phyloP scores from a whole-genome alignment of 257 asterid genomes.

The Salvia rosmarinus region DNA sequence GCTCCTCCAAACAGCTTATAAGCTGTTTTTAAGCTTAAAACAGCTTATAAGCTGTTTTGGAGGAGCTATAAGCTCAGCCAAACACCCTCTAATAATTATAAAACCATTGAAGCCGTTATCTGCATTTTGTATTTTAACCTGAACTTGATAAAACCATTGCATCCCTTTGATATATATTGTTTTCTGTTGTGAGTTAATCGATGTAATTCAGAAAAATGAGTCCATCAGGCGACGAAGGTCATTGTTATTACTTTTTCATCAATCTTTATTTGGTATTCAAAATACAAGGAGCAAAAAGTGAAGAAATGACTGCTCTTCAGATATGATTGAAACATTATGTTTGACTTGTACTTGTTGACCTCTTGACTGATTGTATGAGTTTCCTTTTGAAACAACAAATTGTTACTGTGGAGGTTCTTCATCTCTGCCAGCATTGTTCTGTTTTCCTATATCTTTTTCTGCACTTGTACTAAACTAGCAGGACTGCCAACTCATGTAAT shows the following conservation, averaged over 20 bases:
- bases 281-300: not conserved
- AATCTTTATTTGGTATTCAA: not conserved
- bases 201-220: too few species aligned
- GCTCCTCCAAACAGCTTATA: too few species aligned
- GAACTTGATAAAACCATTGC: too few species aligned
- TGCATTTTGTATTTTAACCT: too few species aligned
- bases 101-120: too few species aligned
- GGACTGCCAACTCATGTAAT: slow-evolving; percentile 2
- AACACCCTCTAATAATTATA: too few species aligned
- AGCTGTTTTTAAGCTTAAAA: too few species aligned
- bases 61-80: too few species aligned
- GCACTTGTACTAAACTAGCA: slow-evolving; percentile 8
- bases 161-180: too few species aligned
- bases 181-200: not conserved
- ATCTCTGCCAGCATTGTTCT: slow-evolving; percentile 20
- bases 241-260: not conserved
- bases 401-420: slow-evolving; percentile 15
- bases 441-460: slow-evolving; percentile 19
- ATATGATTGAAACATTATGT: not conserved
- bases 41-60: too few species aligned
- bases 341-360: not conserved
- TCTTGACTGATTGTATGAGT: not conserved
- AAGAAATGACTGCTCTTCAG: not conserved
- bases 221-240: not conserved
- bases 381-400: slow-evolving; percentile 25